Conservation (phyloP, 108 stramenopile species). For the Cyclotella choctawhatcheeana region DNA sequence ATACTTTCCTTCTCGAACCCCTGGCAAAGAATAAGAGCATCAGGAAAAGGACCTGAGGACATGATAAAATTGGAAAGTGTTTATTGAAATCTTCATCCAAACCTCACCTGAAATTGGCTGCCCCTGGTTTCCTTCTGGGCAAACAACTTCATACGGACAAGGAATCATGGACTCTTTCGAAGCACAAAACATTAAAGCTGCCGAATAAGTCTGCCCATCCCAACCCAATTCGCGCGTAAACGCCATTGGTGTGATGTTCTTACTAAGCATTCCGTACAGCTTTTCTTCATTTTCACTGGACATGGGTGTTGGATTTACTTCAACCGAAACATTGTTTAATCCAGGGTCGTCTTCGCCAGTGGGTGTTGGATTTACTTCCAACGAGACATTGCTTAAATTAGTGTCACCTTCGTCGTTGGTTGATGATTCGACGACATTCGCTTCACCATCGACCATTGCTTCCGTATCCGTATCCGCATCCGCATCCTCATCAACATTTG, state of each 20-base stretch:
- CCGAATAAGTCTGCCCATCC: slow-evolving; percentile 16
- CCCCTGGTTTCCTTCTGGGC: slow-evolving; percentile 1
- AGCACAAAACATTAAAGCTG: slow-evolving; percentile 17
- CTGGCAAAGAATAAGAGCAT: background rate
- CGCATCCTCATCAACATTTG: too few relatives aligned
- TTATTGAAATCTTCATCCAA: background rate
- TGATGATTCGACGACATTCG: background rate
- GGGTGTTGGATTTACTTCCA: too few relatives aligned
- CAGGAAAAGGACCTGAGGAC: too few relatives aligned
- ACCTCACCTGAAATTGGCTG: slow-evolving; percentile 17
- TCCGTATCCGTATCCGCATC: too few relatives aligned
- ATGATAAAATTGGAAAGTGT: too few relatives aligned
- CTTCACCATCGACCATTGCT: background rate
- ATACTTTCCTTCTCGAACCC: background rate
- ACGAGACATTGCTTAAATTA: too few relatives aligned
- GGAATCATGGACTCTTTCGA: background rate
- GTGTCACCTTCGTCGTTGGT: background rate
- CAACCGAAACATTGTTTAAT: background rate
- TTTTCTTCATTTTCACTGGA: slow-evolving; percentile 1
- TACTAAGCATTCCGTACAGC: background rate
- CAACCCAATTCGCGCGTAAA: slow-evolving; percentile 5
- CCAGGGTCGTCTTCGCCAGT: background rate
- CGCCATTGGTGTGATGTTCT: slow-evolving; percentile 3
- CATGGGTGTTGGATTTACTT: background rate
- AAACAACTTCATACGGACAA: slow-evolving; percentile 21